Conservation (phyloP, 805 yeast genomes). For the Yarrowia sp. region DNA sequence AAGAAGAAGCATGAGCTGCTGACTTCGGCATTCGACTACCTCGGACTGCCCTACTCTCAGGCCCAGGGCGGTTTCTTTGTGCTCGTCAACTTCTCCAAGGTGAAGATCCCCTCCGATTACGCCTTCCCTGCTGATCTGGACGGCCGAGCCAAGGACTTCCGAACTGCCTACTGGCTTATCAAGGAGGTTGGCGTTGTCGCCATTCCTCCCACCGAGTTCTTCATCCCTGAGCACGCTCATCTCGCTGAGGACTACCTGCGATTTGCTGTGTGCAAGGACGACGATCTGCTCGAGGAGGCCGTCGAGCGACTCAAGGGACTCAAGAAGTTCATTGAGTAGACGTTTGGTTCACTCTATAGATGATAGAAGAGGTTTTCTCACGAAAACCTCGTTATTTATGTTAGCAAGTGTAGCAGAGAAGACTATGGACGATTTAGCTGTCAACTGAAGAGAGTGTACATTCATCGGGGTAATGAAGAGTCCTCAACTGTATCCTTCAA, state of each 20-base stretch:
- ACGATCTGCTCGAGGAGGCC: constrained; percentile 78
- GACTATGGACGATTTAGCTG: too few species aligned
- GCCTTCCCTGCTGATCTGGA: constrained; percentile 73
- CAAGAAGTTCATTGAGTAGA: constrained; percentile 61
- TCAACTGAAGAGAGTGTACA: too few species aligned
- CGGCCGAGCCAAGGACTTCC: constrained; percentile 80
- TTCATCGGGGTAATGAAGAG: too few species aligned
- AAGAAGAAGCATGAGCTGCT: constrained; percentile 74
- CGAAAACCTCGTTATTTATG: constrained; percentile 15
- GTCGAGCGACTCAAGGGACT: constrained; percentile 74
- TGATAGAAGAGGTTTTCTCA: constrained; percentile 7
- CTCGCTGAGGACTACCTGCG: constrained; percentile 85
- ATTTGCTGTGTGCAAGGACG: constrained; percentile 96
- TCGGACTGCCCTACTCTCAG: constrained; percentile 84
- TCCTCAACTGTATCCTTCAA: too few species aligned
- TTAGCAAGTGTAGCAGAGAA: not conserved
- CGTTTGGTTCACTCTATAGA: constrained; percentile 25
- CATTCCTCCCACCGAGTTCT: constrained; percentile 97
- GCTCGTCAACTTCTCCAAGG: constrained; percentile 83
- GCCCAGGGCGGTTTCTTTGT: constrained; percentile 96
- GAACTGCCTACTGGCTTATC: constrained; percentile 89
- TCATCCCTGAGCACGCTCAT: constrained; percentile 70
- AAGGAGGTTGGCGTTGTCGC: constrained; percentile 93
- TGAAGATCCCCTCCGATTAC: constrained; percentile 77
- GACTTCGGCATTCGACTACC: constrained; percentile 79